These are phyloP conservation scores for Phoenix dactylifera DNA, from an alignment of 176 grass and related monocot species.

Conservation along the genomic window DNA sequence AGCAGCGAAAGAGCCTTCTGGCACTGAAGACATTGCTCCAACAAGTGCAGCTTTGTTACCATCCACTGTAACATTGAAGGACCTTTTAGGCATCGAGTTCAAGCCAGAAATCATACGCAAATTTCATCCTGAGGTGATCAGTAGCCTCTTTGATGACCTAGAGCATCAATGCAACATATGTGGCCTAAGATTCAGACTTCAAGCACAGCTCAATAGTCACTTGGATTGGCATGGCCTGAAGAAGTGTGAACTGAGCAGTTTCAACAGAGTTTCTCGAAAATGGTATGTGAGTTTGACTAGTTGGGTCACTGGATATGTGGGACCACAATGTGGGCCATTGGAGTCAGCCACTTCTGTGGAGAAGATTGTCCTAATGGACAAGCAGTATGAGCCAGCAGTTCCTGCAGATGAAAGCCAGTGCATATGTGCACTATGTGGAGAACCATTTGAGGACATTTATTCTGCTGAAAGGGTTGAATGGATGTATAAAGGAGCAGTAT, in stretches of 20 bases:
- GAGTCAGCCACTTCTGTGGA: constrained; percentile 27
- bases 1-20: constrained; percentile 25
- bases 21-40: constrained; percentile 13
- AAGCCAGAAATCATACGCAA: constrained; percentile 61
- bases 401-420: constrained; percentile 85
- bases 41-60: constrained; percentile 13
- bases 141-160: constrained; percentile 60
- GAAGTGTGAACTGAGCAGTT: constrained; percentile 22
- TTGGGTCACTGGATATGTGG: constrained; percentile 38
- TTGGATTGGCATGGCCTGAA: constrained; percentile 29
- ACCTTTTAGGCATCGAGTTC: constrained; percentile 67
- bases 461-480: constrained; percentile 52
- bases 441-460: constrained; percentile 81
- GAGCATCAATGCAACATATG: constrained; percentile 64
- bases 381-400: constrained; percentile 55
- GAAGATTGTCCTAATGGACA: constrained; percentile 38
- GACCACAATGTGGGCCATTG: constrained; percentile 21
- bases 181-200: constrained; percentile 56
- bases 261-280: constrained; percentile 44
- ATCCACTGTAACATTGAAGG: constrained; percentile 10
- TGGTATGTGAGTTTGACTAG: constrained; percentile 49
- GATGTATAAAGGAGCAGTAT: constrained; percentile 77
- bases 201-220: constrained; percentile 52
- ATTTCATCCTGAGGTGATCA: constrained; percentile 54
- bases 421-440: constrained; percentile 77